These are phyloP conservation scores for Decorospora gaudefroyi DNA, from an alignment of 2,329 filamentous ascomycete genomes.

Conservation along the genomic window DNA sequence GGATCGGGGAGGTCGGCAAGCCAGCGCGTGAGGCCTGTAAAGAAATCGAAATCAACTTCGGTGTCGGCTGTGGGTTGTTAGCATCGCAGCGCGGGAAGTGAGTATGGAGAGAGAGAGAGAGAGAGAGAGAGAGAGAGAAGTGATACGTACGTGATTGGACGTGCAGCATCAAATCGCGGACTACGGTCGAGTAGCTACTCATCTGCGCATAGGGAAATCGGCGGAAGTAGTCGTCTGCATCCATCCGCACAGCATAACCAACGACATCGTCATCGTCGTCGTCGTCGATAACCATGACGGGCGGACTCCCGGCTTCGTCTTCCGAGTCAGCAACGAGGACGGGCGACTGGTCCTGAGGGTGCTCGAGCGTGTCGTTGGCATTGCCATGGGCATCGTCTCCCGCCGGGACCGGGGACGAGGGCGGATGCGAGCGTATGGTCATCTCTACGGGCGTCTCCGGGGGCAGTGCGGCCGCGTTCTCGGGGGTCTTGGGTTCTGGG, in stretches of 20 bases:
- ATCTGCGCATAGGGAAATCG: conserved; percentile 38
- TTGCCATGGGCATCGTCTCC: conserved; percentile 22
- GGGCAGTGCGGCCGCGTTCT: conserved; percentile 18
- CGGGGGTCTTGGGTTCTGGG: conserved; percentile 26
- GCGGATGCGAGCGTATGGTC: conserved; percentile 47
- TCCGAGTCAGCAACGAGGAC: conserved; percentile 23
- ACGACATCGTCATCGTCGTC: conserved; percentile 38
- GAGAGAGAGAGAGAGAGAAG: too few species aligned
- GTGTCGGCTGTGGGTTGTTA: conserved; percentile 24
- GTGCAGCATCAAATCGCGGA: conserved; percentile 32
- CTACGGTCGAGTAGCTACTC: conserved; percentile 24
- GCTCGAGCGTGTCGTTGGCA: conserved; percentile 10
- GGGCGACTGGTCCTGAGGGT: conserved; percentile 17
- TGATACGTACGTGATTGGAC: conserved; percentile 31
- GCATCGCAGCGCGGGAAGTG: conserved; percentile 1
- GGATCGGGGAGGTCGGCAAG: conserved; percentile 34
- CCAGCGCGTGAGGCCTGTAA: conserved; percentile 35
- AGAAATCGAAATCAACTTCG: conserved; percentile 28
- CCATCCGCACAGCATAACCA: conserved; percentile 25
- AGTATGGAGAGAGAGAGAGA: background rate
- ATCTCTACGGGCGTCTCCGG: conserved; percentile 43
- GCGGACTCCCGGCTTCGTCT: conserved; percentile 33
- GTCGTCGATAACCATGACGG: conserved; percentile 47
- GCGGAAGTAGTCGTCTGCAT: conserved; percentile 37
- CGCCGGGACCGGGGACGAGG: conserved; percentile 31